Base-by-base conservation (phyloP, 495 filamentous ascomycete species). In the Talaromyces ruber region DNA sequence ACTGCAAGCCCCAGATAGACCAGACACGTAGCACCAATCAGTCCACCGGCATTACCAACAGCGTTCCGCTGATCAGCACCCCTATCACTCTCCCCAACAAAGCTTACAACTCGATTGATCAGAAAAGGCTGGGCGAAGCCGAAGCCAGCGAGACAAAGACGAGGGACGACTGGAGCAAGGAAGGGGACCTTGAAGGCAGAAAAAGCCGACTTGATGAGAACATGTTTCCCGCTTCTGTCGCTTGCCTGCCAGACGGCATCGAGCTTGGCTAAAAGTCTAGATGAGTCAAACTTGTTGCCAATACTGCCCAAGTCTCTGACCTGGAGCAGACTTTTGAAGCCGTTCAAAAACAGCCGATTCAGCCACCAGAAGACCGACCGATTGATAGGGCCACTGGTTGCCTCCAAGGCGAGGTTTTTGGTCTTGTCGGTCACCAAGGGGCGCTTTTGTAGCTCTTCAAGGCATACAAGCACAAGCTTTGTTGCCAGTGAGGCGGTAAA, bases 91-190 rank as follows among this genome's bases (percentile, higher is more conserved):
- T 79, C 64, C 7, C 74, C 58, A 7, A 82, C 77, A 54, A 81
- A 81, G 4, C 64, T 66, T 4, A 86, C 65, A 0, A 82, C 76
- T n/a, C 76, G 71, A 52, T 81, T 74, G 7, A 90, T 76, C 24
- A 90, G 75, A 52, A 90, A 77, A 2, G 87, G 86, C 66, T 89
- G 86, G 45, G 79, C 81, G 63, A 86, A 82, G 57, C 73, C 81
- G 70, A 89, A 84, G 0, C 73, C 86, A 18, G 81, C 82, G 2
- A 84, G 73, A 37, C 72, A 80, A 3, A 81, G 67, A 26, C 85
- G 71, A 1, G 86, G 83, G 2, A 77, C 75, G 47, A 84, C 72
- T 4, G 72, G 80, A 14, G 77, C 69, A 1, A 78, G 64, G 3
- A 86, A 50, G 56, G 77, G 74, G 65, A 66, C 71, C 60, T 73